Base-by-base conservation (phyloP, 1,139 yeast species). In the Protomyces macrosporus region DNA sequence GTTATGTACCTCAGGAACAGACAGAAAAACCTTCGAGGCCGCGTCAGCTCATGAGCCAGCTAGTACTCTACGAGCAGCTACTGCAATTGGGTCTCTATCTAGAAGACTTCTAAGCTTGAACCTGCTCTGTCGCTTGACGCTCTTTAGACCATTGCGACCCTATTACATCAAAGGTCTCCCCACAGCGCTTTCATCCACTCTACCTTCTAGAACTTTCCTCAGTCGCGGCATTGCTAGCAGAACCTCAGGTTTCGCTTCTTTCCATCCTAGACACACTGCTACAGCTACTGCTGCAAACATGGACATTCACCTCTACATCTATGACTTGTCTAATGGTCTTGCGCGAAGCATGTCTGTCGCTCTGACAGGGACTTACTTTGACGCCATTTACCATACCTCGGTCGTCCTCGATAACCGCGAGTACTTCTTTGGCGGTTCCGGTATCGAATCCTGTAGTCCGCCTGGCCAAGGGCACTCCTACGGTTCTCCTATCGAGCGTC, bases 341-440 rank as follows among this genome's bases (percentile, higher is more conserved):
- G 82, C 83, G 3, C 74, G 79, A 6, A 64, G 75, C 42, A 77
- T 79, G 67, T 76, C 84, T 5, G 79, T 77, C 5, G 76, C 78
- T 74, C 65, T 82, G 9, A 71, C 82, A 4, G 85, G 85, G 0
- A 72, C 75, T 7, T 70, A 74, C 16, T 73, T 84, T 10, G 88
- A 85, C 52, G 90, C 88, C 32, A 80, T 86, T 12, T 86, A 85
- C 78, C 90, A 86, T 71, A 85, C 90, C 0, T 79, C 85, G 0
- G 80, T 85, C 2, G 88, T 85, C 33, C 70, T 74, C 10, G 78
- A 82, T 12, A 81, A 78, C 12, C 77, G 76, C 57, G 90, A 86
- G 69, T 78, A 81, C 67, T 86, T 80, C 70, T 60, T 60, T 37
- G 63, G 58, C n/a, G 63, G 63, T 4, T 83, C 80, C 54, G 90